Evolutionary conservation across 2,329 filamentous ascomycete genomes (phyloP).

Genomic region (Talaromyces sp.): DNA sequence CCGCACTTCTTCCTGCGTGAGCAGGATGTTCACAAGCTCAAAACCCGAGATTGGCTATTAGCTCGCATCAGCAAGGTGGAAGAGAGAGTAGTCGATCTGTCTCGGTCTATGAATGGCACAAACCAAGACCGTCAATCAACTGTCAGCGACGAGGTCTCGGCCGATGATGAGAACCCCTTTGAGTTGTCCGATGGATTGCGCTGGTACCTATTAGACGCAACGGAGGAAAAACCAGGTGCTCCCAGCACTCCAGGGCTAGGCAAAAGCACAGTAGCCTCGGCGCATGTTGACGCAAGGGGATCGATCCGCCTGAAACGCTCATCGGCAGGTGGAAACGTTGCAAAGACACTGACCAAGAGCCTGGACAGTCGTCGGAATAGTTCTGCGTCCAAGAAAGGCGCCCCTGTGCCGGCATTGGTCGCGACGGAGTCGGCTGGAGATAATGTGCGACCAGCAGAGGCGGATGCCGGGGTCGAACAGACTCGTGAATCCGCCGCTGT

Average conservation of each 20-base stretch:
- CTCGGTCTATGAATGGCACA: constrained; percentile 62
- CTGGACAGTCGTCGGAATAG: constrained; percentile 88
- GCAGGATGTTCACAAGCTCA: constrained; percentile 79
- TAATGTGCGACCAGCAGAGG: constrained; percentile 30
- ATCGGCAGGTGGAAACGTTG: constrained; percentile 64
- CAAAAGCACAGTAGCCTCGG: constrained; percentile 85
- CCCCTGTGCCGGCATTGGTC: constrained; percentile 24
- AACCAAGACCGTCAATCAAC: constrained; percentile 49
- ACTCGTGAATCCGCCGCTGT: constrained; percentile 34
- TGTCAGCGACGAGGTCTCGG: constrained; percentile 51
- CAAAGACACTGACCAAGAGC: constrained; percentile 76
- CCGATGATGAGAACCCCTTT: constrained; percentile 93
- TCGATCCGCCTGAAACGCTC: constrained; percentile 49
- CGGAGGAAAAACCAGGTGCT: constrained; percentile 85
- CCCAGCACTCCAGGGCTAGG: constrained; percentile 88
- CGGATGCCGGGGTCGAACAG: constrained; percentile 27
- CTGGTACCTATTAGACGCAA: constrained; percentile 93
- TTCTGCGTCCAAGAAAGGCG: constrained; percentile 72
- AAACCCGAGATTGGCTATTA: constrained; percentile 89
- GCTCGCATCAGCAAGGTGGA: constrained; percentile 88
- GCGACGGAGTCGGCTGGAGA: constrained; percentile 31
- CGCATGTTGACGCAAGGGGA: constrained; percentile 79
- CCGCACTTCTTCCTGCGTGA: constrained; percentile 96
- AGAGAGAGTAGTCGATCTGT: constrained; percentile 88
- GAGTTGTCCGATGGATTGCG: constrained; percentile 89